phyloP scores from a whole-genome alignment of 305 asterid species.

The Solanum hybrid region DNA sequence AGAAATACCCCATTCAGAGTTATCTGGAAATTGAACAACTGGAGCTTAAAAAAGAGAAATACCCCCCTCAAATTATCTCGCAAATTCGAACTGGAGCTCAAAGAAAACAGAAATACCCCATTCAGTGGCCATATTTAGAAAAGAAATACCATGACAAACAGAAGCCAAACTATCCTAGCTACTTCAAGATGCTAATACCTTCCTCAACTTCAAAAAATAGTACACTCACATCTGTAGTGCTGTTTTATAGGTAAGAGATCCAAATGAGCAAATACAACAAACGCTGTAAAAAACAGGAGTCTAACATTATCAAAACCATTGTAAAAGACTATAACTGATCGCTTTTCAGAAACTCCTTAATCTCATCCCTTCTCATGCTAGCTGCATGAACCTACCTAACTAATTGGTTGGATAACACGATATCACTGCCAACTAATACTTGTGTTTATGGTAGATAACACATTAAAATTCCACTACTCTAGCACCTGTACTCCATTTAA shows the following conservation, averaged over 20 bases:
- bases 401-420: background rate
- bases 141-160: no score
- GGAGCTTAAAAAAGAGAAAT: no score
- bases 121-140: no score
- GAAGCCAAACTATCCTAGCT: background rate
- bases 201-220: background rate
- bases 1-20: no score
- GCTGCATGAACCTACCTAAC: background rate
- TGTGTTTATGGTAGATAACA: background rate
- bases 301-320: background rate
- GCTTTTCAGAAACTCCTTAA: background rate
- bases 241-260: background rate
- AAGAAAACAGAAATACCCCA: no score
- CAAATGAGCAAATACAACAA: background rate
- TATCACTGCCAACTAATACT: background rate
- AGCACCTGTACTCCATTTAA: background rate
- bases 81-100: no score
- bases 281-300: background rate
- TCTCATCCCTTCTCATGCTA: background rate
- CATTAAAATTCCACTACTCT: background rate
- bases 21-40: no score
- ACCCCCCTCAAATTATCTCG: no score
- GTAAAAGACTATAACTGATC: background rate
- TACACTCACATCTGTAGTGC: background rate
- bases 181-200: background rate